Evolutionary conservation across 2,329 filamentous ascomycete species (phyloP), one percentile per base, ranked within the genome.

Genomic region (Dothistroma pini): DNA sequence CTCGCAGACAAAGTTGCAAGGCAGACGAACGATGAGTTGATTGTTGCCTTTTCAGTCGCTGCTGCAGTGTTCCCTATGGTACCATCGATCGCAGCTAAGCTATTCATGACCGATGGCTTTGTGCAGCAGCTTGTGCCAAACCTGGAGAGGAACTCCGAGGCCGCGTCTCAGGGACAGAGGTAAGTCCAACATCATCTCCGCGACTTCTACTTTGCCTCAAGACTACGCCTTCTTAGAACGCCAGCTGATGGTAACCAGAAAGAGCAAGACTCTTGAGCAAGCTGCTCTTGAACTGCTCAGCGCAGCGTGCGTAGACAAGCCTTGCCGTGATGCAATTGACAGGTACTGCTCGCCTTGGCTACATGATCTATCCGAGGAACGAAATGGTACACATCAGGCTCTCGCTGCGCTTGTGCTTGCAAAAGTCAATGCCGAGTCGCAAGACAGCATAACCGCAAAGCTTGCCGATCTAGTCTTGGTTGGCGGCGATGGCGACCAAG

Each of bases 21-120:
- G 65, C 87, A 87, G 56, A 93, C 89, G 25, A 90, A 92, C 65
- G 93, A 97, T 70, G 91, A 96, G 75, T 86, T 96, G 67, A 91
- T 96, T 58, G 82, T 95, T 54, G 93, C 93, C 6, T 97, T 97
- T 74, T 97, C 93, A 57, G 92, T 93, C n/a, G 91, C 92, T 6
- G 86, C 92, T 1, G 86, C 88, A 22, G 85, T 96, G 9, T 99
- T 99, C 73, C 93, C 95, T 1, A 84, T 99, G 56, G 86, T 90
- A 2, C 89, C 91, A 2, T 84, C 88, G 58, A 83, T 90, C 49
- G 90, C 88, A 1, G 83, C 90, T 2, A 82, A 86, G 61, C 81
- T 97, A 41, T 97, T 99, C 74, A 83, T 97, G 59, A 92, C 87
- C 38, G 91, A 96, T 67, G 91, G 91, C 2, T 97, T 99, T 70